These are phyloP conservation scores for Acanthamoeba healyi DNA, from an alignment of 208 protist genomes.

Conservation along the genomic window DNA sequence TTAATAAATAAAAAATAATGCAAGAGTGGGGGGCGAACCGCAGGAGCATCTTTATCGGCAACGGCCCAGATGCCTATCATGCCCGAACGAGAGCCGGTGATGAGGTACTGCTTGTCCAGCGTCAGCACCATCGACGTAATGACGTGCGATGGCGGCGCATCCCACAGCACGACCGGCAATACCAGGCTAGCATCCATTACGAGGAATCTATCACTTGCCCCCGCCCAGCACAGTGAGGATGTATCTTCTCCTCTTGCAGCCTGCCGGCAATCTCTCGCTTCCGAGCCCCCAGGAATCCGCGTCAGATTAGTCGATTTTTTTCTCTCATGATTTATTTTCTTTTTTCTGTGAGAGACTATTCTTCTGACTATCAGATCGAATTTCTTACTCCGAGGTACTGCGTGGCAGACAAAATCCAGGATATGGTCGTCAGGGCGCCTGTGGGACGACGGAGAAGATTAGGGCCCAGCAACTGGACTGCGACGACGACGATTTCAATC, in stretches of 20 bases:
- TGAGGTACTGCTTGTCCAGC: slow-evolving; percentile 41
- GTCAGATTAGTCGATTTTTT: too few species aligned
- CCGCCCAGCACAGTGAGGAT: too few species aligned
- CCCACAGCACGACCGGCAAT: slow-evolving; percentile 47
- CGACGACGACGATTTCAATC: not conserved
- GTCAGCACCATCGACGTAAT: slow-evolving; percentile 25
- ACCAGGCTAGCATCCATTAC: slow-evolving; percentile 37
- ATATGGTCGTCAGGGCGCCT: not conserved
- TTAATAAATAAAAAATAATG: not conserved
- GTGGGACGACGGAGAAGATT: slow-evolving; percentile 7
- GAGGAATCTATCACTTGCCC: too few species aligned
- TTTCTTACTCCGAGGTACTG: too few species aligned
- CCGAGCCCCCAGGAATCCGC: too few species aligned
- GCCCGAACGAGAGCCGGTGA: slow-evolving; percentile 55
- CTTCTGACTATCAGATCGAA: too few species aligned
- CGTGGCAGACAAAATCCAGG: not conserved
- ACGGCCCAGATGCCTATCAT: slow-evolving; percentile 8
- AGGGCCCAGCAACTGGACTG: too few species aligned
- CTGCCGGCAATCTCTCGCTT: not conserved
- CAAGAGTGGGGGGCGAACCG: not conserved
- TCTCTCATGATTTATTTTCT: too few species aligned
- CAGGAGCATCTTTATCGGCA: not conserved
- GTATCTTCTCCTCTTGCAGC: not conserved
- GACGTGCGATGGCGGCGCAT: slow-evolving; percentile 10
- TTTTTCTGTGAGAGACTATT: too few species aligned